Evolutionary conservation across 768 basidiomycete species (phyloP).

Genomic region (Naganishia antarctica): DNA sequence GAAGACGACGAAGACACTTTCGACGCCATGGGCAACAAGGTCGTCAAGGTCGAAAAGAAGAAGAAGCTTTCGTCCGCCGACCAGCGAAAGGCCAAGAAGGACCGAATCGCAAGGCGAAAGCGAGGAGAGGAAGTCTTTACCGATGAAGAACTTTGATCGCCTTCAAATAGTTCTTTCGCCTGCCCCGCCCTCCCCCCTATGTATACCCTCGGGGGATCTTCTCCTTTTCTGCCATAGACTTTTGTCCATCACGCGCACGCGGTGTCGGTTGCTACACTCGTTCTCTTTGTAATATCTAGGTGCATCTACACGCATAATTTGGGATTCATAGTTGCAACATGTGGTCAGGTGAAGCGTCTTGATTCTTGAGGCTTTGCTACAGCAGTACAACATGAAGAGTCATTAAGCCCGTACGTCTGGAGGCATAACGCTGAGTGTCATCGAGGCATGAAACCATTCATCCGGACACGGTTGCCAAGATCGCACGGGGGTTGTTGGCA

Average conservation of each 20-base stretch:
- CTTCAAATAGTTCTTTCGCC: too few species aligned
- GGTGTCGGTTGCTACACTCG: slow-evolving; percentile 9
- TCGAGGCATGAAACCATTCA: too few species aligned
- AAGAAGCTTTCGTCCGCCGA: slow-evolving; percentile 74
- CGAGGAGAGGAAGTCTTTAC: slow-evolving; percentile 49
- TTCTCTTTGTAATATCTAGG: slow-evolving; percentile 19
- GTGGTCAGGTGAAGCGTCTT: background rate
- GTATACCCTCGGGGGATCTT: slow-evolving; percentile 13
- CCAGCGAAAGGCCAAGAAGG: slow-evolving; percentile 92
- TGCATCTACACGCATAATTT: slow-evolving; percentile 22
- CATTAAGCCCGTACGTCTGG: too few species aligned
- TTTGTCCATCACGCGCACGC: background rate
- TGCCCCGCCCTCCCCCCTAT: too few species aligned
- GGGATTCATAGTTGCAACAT: slow-evolving; percentile 1
- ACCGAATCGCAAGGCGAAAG: slow-evolving; percentile 63
- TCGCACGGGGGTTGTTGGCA: too few species aligned
- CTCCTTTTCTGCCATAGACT: slow-evolving; percentile 1
- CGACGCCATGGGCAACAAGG: slow-evolving; percentile 98
- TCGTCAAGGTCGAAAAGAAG: slow-evolving; percentile 72
- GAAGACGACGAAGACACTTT: slow-evolving; percentile 86
- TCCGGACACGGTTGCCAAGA: too few species aligned
- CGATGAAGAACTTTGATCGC: slow-evolving; percentile 50
- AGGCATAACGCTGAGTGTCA: too few species aligned
- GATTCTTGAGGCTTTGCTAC: too few species aligned
- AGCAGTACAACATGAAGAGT: too few species aligned